These are phyloP conservation scores for Podospora anserina DNA, from an alignment of 495 filamentous ascomycete species.

Conservation along the genomic window DNA sequence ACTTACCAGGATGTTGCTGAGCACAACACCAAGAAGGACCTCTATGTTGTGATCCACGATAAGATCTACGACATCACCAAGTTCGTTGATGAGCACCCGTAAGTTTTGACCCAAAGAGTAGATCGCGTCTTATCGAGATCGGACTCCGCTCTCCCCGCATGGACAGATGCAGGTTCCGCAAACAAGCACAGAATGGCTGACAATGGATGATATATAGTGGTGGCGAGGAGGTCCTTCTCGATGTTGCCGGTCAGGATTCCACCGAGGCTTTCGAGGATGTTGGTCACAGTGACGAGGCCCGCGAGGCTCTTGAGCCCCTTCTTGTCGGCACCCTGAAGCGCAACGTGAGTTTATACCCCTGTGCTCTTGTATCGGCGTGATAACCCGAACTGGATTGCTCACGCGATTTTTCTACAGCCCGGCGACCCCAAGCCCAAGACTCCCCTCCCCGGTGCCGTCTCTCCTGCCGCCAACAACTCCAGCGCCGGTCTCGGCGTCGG, in stretches of 20 bases:
- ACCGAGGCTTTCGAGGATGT: slow-evolving; percentile 99
- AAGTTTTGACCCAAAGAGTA: slow-evolving; percentile 46
- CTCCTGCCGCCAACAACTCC: slow-evolving; percentile 50
- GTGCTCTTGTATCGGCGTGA: slow-evolving; percentile 4
- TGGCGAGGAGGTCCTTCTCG: slow-evolving; percentile 96
- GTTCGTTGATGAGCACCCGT: slow-evolving; percentile 99
- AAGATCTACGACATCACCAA: slow-evolving; percentile 86
- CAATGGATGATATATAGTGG: slow-evolving; percentile 57
- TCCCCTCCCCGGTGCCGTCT: slow-evolving; percentile 41
- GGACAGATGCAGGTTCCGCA: background rate
- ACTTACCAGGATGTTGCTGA: slow-evolving; percentile 81
- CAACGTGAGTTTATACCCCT: slow-evolving; percentile 52
- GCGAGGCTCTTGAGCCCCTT: slow-evolving; percentile 82
- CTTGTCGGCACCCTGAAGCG: slow-evolving; percentile 81
- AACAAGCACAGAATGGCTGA: slow-evolving; percentile 16
- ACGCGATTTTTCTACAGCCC: slow-evolving; percentile 50
- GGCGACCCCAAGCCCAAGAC: slow-evolving; percentile 77
- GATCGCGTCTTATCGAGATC: background rate
- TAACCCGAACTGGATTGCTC: slow-evolving; percentile 10
- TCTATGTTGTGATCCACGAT: slow-evolving; percentile 89
- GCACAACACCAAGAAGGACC: slow-evolving; percentile 95
- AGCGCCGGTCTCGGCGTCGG: slow-evolving; percentile 65
- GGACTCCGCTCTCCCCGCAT: background rate
- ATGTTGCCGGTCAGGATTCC: slow-evolving; percentile 93
- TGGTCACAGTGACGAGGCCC: slow-evolving; percentile 97